Percentiles rank a stretch among this genome's conserved stretches.
These are phyloP conservation scores for Ophiognomonia clavigignenti-juglandacearum DNA, from an alignment of 2,329 filamentous ascomycete genomes.

Conservation along the genomic window DNA sequence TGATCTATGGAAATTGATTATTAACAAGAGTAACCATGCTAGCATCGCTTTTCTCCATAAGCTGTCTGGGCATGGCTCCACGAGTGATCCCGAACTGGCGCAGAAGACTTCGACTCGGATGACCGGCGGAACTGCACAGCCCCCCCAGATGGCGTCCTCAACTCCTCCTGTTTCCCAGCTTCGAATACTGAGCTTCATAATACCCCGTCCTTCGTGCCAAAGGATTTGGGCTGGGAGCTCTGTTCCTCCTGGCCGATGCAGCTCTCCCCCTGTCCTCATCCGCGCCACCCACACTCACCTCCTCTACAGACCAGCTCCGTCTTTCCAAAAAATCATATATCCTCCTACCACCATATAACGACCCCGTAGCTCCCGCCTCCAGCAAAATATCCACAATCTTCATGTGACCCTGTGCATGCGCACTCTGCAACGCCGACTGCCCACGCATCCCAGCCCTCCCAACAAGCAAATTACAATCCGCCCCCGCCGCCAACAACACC, in stretches of 20 bases:
- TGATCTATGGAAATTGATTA: too few species aligned
- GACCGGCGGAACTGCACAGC: too few species aligned
- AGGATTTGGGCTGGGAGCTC: neutral
- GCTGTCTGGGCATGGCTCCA: too few species aligned
- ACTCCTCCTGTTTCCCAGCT: too few species aligned
- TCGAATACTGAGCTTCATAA: too few species aligned
- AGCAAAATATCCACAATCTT: neutral
- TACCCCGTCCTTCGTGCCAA: too few species aligned
- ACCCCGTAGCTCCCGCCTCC: neutral
- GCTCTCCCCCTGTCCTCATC: neutral
- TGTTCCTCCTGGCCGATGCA: neutral
- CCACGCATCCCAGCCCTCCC: conserved; percentile 7
- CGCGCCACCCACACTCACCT: neutral
- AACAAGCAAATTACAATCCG: conserved; percentile 2
- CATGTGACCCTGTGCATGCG: conserved; percentile 3
- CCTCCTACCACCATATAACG: neutral
- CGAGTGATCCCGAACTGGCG: too few species aligned
- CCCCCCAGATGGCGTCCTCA: too few species aligned
- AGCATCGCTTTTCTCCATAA: too few species aligned
- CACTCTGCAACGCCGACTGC: conserved; percentile 15
- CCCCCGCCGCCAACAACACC: conserved; percentile 15
- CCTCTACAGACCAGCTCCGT: neutral
- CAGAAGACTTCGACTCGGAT: too few species aligned
- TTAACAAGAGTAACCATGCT: too few species aligned
- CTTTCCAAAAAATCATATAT: neutral